Evolutionary conservation across 805 yeast species (phyloP).

Genomic region (Ogataea trehaloabstinens): DNA sequence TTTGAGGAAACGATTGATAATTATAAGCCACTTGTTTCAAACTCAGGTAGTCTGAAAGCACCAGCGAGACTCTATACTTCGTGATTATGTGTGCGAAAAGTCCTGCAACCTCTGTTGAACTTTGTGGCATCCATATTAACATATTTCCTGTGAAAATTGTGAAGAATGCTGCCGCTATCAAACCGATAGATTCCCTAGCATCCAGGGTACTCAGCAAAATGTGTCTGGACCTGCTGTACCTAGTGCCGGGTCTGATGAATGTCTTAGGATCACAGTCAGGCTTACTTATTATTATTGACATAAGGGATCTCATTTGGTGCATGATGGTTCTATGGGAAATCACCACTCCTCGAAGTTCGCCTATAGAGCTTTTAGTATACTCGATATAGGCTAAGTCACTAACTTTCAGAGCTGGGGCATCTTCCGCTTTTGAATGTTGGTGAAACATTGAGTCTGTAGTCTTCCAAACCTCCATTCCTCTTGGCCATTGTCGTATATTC

Average conservation of each 20-base stretch:
- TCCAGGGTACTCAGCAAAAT: conserved; percentile 65
- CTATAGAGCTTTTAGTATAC: conserved; percentile 84
- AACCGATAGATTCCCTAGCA: conserved; percentile 78
- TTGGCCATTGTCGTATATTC: conserved; percentile 53
- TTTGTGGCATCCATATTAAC: conserved; percentile 74
- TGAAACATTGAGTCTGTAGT: conserved; percentile 84
- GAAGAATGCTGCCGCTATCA: conserved; percentile 76
- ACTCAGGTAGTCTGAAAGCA: conserved; percentile 84
- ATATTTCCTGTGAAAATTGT: conserved; percentile 84
- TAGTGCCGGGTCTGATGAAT: conserved; percentile 52
- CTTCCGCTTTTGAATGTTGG: conserved; percentile 54
- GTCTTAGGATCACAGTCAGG: conserved; percentile 41
- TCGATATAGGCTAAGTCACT: conserved; percentile 93
- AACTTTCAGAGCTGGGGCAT: conserved; percentile 63
- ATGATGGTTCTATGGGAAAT: conserved; percentile 83
- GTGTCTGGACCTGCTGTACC: conserved; percentile 45
- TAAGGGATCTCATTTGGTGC: conserved; percentile 81
- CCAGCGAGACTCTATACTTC: conserved; percentile 63
- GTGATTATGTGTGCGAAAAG: conserved; percentile 80
- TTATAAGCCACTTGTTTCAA: conserved; percentile 88
- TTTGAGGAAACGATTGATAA: conserved; percentile 84
- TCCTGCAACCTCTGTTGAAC: conserved; percentile 76
- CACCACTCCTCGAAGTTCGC: conserved; percentile 91
- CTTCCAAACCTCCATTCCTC: conserved; percentile 71
- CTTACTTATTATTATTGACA: conserved; percentile 63